Base-by-base conservation (phyloP, 306 rosid genomes). In the Malus fusca region DNA sequence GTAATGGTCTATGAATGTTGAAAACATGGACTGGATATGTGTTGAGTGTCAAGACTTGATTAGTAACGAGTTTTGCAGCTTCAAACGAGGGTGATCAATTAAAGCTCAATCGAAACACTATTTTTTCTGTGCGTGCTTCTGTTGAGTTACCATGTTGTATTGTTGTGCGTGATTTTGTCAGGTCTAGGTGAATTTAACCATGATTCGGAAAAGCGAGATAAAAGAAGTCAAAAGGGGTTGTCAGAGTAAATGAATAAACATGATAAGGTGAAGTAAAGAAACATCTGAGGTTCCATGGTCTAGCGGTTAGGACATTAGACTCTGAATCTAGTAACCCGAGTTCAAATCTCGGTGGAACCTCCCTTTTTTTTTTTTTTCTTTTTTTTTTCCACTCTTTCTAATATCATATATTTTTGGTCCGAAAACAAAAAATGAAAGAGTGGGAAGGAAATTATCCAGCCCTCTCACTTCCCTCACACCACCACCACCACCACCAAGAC, bases 221-320 rank as follows among this genome's bases (percentile, higher is more conserved):
- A 48, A 4, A 13, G 18, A 2, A 13, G 52, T 2, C 7, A 46
- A 48, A 4, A 48, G 21, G 55, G 8, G 2, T 21, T 55, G 12
- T 55, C 4, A 55, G 12, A 0, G 0, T 8, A 21, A 18, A 9
- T 2, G 4, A 18, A 3, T 21, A 55, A 18, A 55, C 21, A 14
- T 3, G 0, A 7, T 0, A 33, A 8, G 3, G 3, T 31, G 25
- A 31, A 33, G 3, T 9, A 18, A 1, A 31, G 3, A 1, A 4
- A 18, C 18, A 62, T 3, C 10, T 8, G 0, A 5, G 83, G 86
- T 82, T 82, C 86, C 73, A 82, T 82, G 86, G 85, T 82, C 85
- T 82, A 82, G 85, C 58, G 85, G 86, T 82, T 62, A 82, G 85
- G 85, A 82, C 83, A 82, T 82, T 82, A 82, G 85, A 82, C 85